Percentiles rank a stretch among this genome's conserved stretches.
Conservation (phyloP, 2,329 filamentous ascomycete species). For the Esteya vermicola region DNA sequence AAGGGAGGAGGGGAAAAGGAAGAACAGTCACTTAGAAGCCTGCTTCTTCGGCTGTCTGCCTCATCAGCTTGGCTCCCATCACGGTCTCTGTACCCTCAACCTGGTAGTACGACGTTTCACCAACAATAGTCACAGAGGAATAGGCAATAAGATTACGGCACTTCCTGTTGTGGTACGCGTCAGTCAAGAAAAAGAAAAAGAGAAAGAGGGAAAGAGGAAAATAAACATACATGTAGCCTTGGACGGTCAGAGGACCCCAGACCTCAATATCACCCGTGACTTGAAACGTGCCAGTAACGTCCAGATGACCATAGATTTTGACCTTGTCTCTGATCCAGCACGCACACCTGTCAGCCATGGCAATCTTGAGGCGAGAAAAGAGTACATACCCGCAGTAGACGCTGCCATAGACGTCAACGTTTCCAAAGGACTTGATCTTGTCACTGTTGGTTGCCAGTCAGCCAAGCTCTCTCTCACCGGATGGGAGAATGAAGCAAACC, state of each 20-base stretch:
- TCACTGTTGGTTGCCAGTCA: too few species aligned
- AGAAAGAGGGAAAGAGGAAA: background rate
- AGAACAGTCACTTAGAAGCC: slow-evolving; percentile 16
- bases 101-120: slow-evolving; percentile 26
- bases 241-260: slow-evolving; percentile 30
- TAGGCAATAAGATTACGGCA: slow-evolving; percentile 30
- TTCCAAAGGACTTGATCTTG: slow-evolving; percentile 30
- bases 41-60: slow-evolving; percentile 23
- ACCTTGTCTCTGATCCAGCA: slow-evolving; percentile 33
- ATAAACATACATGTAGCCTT: slow-evolving; percentile 26
- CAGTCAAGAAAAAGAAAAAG: background rate
- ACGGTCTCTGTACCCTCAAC: slow-evolving; percentile 28
- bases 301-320: slow-evolving; percentile 25
- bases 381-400: slow-evolving; percentile 22
- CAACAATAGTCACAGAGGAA: slow-evolving; percentile 30
- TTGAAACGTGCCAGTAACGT: slow-evolving; percentile 26
- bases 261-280: slow-evolving; percentile 34
- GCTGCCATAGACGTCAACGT: slow-evolving; percentile 26
- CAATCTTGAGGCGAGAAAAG: background rate
- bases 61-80: slow-evolving; percentile 26
- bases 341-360: slow-evolving; percentile 18
- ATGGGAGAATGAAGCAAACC: too few species aligned
- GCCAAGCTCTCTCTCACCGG: too few species aligned
- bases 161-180: slow-evolving; percentile 14
- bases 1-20: background rate